phyloP scores from a whole-genome alignment of 2,329 filamentous ascomycete species.

The Hypoxylon rubiginosum region DNA sequence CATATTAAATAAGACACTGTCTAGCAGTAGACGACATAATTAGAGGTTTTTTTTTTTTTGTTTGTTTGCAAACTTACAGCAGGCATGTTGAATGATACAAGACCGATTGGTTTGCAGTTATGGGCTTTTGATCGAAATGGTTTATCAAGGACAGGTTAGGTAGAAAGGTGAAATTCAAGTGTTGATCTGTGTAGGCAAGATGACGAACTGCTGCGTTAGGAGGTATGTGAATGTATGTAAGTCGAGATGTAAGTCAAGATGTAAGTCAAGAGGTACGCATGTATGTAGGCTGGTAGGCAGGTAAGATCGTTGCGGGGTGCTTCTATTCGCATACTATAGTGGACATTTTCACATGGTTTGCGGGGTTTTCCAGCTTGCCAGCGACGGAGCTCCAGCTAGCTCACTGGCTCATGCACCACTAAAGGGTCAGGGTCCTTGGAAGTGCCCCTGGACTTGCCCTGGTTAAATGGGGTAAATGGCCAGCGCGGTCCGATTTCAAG shows the following conservation, averaged over 20 bases:
- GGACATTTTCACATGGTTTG: conserved; percentile 30
- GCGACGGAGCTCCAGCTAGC: conserved; percentile 20
- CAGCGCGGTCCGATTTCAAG: conserved; percentile 31
- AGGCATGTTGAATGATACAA: conserved; percentile 50
- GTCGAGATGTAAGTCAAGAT: too few species aligned
- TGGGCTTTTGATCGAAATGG: conserved; percentile 17
- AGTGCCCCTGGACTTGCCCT: conserved; percentile 1
- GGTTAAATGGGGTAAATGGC: conserved; percentile 37
- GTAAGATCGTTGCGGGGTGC: conserved; percentile 39
- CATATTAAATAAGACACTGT: conserved; percentile 26
- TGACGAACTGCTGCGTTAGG: conserved; percentile 19
- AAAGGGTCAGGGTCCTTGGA: not conserved
- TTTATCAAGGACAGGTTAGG: conserved; percentile 1
- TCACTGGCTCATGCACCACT: conserved; percentile 23
- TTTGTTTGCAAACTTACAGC: conserved; percentile 51
- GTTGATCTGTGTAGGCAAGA: conserved; percentile 25
- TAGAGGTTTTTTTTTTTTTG: not conserved
- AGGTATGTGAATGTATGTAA: not conserved
- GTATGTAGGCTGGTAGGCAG: not conserved
- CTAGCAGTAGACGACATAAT: conserved; percentile 1
- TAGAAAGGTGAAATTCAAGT: not conserved
- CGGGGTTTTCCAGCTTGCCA: conserved; percentile 35
- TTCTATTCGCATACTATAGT: conserved; percentile 21
- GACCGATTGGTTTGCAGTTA: conserved; percentile 15
- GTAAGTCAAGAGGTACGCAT: too few species aligned